These are phyloP conservation scores for Rubus idaeus DNA, from an alignment of 306 rosid genomes.

Conservation along the genomic window DNA sequence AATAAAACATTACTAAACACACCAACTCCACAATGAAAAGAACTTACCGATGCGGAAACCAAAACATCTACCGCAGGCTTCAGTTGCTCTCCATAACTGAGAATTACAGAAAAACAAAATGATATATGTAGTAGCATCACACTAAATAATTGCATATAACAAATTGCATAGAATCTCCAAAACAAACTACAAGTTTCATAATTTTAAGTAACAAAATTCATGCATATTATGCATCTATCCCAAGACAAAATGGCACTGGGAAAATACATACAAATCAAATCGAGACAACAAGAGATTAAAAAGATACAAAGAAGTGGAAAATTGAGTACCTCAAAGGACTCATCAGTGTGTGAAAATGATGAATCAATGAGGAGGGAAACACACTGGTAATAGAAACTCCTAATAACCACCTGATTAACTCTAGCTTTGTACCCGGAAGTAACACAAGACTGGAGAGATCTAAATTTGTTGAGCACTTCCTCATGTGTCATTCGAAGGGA, in stretches of 20 bases:
- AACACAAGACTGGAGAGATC: slow-evolving; percentile 38
- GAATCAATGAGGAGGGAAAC: not conserved
- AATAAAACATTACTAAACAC: no score
- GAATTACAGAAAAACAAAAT: no score
- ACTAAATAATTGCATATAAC: no score
- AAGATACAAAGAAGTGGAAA: not conserved
- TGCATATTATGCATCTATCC: no score
- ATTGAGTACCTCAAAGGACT: not conserved
- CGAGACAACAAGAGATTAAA: not conserved
- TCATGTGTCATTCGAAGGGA: slow-evolving; percentile 48
- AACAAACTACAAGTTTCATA: no score
- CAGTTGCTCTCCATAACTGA: no score
- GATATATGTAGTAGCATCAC: no score
- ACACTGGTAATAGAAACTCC: not conserved
- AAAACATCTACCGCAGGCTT: not conserved
- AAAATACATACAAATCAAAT: no score
- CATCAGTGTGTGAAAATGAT: not conserved
- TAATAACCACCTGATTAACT: slow-evolving; percentile 32
- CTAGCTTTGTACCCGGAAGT: slow-evolving; percentile 43
- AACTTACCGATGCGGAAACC: not conserved
- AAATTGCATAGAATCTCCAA: no score
- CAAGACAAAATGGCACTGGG: no score
- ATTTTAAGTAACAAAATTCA: no score
- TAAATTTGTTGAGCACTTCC: slow-evolving; percentile 56
- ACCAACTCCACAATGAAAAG: not conserved